Conservation (phyloP, 257 asterid genomes). For the Penstemon davidsonii region DNA sequence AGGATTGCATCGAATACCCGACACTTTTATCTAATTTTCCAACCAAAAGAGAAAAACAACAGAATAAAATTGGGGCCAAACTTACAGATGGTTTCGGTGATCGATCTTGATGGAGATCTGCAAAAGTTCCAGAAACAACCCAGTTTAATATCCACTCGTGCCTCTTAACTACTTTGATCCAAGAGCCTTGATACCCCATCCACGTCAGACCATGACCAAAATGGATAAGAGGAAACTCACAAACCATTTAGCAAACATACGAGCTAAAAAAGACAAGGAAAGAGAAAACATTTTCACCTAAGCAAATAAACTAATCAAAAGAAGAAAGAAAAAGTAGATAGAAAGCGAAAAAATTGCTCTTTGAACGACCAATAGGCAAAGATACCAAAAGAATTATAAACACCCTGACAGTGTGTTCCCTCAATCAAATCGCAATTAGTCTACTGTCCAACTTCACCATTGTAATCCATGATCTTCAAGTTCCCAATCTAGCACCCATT, state of each 20-base stretch:
- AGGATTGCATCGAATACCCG: neutral
- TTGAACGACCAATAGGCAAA: slow-evolving; percentile 37
- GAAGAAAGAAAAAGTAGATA: slow-evolving; percentile 36
- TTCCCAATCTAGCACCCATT: slow-evolving; percentile 87
- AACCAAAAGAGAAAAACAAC: neutral
- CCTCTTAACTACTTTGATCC: slow-evolving; percentile 83
- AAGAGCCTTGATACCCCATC: slow-evolving; percentile 80
- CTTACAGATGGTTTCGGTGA: slow-evolving; percentile 92
- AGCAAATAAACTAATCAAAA: slow-evolving; percentile 41
- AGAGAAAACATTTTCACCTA: slow-evolving; percentile 28
- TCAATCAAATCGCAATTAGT: slow-evolving; percentile 62
- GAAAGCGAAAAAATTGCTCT: slow-evolving; percentile 33
- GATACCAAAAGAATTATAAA: slow-evolving; percentile 48
- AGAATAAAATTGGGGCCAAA: slow-evolving; percentile 25
- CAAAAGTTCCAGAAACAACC: slow-evolving; percentile 97
- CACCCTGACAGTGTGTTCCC: slow-evolving; percentile 43
- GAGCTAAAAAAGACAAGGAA: slow-evolving; percentile 17
- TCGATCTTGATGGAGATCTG: slow-evolving; percentile 99
- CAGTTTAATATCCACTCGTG: slow-evolving; percentile 82
- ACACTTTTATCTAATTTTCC: neutral
- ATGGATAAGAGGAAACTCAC: slow-evolving; percentile 46
- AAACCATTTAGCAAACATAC: slow-evolving; percentile 41
- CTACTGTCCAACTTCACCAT: slow-evolving; percentile 75
- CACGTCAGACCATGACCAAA: slow-evolving; percentile 71
- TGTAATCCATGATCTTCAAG: slow-evolving; percentile 80